Evolutionary conservation across 164 flowering plant genomes (phyloP).

Genomic region (Saururus chinensis): DNA sequence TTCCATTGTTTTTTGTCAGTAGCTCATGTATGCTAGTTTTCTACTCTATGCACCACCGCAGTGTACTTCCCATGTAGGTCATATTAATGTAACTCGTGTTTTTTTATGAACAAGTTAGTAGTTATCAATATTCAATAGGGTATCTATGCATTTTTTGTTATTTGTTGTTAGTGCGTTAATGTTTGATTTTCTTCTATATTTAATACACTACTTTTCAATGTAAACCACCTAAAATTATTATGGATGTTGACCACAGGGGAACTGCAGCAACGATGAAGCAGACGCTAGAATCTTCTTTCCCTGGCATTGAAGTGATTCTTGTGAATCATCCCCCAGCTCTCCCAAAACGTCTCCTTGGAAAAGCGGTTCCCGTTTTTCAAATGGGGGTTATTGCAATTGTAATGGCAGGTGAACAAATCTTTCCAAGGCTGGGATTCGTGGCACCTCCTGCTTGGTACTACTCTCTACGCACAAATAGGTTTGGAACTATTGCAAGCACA

Average conservation of each 20-base stretch:
- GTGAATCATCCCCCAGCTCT: conserved; percentile 75
- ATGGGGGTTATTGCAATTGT: conserved; percentile 57
- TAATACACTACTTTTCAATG: background rate
- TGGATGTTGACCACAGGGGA: conserved; percentile 38
- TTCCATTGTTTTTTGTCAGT: no score
- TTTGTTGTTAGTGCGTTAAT: no score
- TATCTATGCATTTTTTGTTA: no score
- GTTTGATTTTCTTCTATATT: no score
- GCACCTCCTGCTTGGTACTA: conserved; percentile 79
- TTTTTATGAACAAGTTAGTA: no score
- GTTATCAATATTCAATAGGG: no score
- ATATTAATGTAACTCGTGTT: no score
- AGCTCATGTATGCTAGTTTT: no score
- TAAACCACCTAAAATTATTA: background rate
- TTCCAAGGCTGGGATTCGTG: conserved; percentile 62
- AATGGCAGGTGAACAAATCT: conserved; percentile 83
- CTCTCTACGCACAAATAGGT: conserved; percentile 70
- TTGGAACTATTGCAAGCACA: conserved; percentile 74
- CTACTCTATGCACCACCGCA: no score
- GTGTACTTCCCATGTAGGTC: no score
- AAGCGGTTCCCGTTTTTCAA: conserved; percentile 66
- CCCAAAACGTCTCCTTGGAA: conserved; percentile 73
- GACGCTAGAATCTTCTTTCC: conserved; percentile 69
- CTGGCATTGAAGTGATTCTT: conserved; percentile 66
- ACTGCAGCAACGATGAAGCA: conserved; percentile 71